These are phyloP conservation scores for Diaporthe australafricana DNA, from an alignment of 2,329 filamentous ascomycete species.

Conservation along the genomic window DNA sequence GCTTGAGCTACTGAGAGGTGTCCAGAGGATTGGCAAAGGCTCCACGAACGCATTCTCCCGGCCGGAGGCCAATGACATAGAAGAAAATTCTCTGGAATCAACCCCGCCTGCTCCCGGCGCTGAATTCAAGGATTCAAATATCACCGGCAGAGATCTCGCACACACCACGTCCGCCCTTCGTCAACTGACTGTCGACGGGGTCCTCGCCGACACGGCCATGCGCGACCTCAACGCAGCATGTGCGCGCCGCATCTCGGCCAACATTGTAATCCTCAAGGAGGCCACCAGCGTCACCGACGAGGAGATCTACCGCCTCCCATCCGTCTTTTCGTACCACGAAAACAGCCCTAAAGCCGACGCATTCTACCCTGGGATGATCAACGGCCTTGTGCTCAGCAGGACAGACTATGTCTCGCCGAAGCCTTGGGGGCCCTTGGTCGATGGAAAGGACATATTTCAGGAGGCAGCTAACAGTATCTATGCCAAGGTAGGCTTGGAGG, in stretches of 20 bases:
- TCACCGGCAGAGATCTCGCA: fast-evolving
- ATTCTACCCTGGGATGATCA: not conserved
- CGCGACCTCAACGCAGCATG: not conserved
- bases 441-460: not conserved
- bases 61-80: no score
- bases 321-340: not conserved
- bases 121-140: no score
- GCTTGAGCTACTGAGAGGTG: not conserved
- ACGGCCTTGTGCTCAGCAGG: not conserved
- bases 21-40: not conserved
- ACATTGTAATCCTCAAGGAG: not conserved
- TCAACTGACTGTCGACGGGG: not conserved
- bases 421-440: not conserved
- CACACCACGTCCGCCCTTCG: not conserved
- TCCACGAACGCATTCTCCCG: not conserved
- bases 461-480: not conserved
- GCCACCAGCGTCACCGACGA: not conserved
- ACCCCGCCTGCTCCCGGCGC: no score
- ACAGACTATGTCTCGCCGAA: not conserved
- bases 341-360: not conserved
- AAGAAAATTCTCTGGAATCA: no score
- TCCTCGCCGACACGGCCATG: not conserved
- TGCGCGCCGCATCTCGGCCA: not conserved
- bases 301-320: not conserved
- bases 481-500: not conserved